Evolutionary conservation across 1,284 basidiomycete species (phyloP).

Genomic region (Ustilago cynodontis): DNA sequence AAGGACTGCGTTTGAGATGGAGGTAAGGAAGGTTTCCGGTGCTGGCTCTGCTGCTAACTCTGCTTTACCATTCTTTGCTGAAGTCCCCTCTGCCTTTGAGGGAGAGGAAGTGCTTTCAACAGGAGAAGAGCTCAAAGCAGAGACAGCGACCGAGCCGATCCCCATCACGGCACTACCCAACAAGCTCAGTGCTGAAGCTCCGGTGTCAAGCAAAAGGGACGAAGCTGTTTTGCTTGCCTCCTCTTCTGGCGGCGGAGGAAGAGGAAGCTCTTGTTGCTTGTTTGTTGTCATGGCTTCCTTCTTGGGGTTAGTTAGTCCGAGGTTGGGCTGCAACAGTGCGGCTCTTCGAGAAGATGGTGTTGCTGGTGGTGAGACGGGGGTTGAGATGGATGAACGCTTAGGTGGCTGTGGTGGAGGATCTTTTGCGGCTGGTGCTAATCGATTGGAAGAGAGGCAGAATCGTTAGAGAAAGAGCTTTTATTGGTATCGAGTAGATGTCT

Average conservation of each 20-base stretch:
- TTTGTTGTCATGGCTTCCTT: background rate
- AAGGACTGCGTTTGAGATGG: constrained; percentile 19
- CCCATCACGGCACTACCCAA: constrained; percentile 26
- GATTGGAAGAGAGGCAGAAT: background rate
- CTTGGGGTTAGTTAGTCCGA: constrained; percentile 4
- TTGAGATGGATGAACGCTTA: background rate
- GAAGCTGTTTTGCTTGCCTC: constrained; percentile 4
- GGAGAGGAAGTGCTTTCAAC: background rate
- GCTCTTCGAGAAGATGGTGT: constrained; percentile 6
- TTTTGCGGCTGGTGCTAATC: constrained; percentile 23
- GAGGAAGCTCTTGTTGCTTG: constrained; percentile 11
- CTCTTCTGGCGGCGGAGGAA: constrained; percentile 12
- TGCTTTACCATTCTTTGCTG: background rate
- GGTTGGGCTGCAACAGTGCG: constrained; percentile 14
- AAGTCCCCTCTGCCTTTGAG: background rate
- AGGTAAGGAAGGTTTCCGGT: constrained; percentile 1
- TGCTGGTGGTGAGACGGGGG: background rate
- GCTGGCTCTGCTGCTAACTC: background rate
- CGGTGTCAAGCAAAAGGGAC: constrained; percentile 11
- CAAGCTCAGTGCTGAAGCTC: constrained; percentile 25
- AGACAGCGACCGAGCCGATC: constrained; percentile 19
- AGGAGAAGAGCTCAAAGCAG: constrained; percentile 7
- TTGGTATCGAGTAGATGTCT: no score
- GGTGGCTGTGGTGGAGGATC: constrained; percentile 9
- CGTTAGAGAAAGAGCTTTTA: no score